Conservation (phyloP, 2,329 filamentous ascomycete genomes). For the Trichoderma lentiforme region DNA sequence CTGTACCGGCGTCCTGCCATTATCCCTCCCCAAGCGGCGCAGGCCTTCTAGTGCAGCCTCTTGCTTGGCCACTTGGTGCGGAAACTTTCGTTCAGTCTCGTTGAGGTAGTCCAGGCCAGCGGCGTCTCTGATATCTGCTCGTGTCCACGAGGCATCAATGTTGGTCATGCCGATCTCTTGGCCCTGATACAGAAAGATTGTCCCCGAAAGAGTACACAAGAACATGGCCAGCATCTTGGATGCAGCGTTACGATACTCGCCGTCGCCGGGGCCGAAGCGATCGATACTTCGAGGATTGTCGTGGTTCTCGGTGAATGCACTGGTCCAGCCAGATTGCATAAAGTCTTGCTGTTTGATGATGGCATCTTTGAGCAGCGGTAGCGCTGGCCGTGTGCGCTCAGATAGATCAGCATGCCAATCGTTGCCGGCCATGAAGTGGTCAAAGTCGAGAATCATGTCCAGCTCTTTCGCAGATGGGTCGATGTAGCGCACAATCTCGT, state of each 20-base stretch:
- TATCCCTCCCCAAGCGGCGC: constrained; percentile 49
- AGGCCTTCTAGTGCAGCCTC: constrained; percentile 49
- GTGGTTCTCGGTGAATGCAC: constrained; percentile 62
- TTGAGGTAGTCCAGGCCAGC: background rate
- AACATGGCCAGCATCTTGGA: constrained; percentile 53
- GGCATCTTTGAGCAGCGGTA: background rate
- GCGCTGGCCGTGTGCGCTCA: background rate
- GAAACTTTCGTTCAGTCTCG: background rate
- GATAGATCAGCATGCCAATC: background rate
- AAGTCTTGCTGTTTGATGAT: background rate
- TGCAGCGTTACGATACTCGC: constrained; percentile 39
- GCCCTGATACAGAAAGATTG: constrained; percentile 57
- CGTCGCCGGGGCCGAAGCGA: constrained; percentile 46
- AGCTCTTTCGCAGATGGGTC: background rate
- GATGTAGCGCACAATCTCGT: background rate
- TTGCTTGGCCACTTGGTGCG: constrained; percentile 34
- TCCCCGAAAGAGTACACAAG: constrained; percentile 49
- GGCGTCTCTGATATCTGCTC: constrained; percentile 33
- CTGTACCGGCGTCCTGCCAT: constrained; percentile 63
- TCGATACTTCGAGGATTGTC: constrained; percentile 58
- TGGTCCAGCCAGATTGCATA: constrained; percentile 46
- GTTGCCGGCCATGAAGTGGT: background rate
- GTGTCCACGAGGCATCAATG: constrained; percentile 21
- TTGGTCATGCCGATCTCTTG: constrained; percentile 62
- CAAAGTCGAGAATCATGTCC: constrained; percentile 27